Evolutionary conservation across 2,329 filamentous ascomycete species (phyloP).

Genomic region (Amphichorda felina): DNA sequence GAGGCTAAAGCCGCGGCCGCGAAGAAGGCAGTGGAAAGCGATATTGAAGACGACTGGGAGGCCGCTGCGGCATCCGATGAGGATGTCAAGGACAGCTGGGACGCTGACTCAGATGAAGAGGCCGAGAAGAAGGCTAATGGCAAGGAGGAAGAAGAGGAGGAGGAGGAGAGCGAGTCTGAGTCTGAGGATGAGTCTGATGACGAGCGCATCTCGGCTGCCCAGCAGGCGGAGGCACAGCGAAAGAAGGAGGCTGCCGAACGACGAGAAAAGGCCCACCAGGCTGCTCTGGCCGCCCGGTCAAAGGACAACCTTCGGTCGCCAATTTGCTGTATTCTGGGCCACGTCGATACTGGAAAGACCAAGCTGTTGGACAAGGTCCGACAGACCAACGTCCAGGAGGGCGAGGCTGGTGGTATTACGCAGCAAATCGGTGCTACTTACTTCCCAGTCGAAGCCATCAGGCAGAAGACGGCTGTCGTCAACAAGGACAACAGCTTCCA

Average conservation of each 20-base stretch:
- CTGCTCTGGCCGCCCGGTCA: slow-evolving; percentile 79
- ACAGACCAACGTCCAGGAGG: slow-evolving; percentile 97
- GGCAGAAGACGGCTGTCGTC: slow-evolving; percentile 85
- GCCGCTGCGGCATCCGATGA: slow-evolving; percentile 66
- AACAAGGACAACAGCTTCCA: slow-evolving; percentile 85
- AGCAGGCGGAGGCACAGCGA: slow-evolving; percentile 60
- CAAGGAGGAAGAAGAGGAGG: slow-evolving; percentile 18
- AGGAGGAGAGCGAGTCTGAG: slow-evolving; percentile 33
- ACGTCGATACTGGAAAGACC: slow-evolving; percentile 99
- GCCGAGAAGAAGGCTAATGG: slow-evolving; percentile 25
- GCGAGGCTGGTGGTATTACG: slow-evolving; percentile 97
- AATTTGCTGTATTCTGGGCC: slow-evolving; percentile 98
- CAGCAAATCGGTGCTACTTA: slow-evolving; percentile 99
- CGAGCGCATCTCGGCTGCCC: slow-evolving; percentile 53
- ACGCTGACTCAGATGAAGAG: slow-evolving; percentile 71
- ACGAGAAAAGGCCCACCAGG: slow-evolving; percentile 81
- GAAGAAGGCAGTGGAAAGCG: slow-evolving; percentile 44
- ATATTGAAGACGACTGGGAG: slow-evolving; percentile 79
- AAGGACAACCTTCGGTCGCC: slow-evolving; percentile 92
- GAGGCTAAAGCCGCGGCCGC: slow-evolving; percentile 41
- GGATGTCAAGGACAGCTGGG: slow-evolving; percentile 89
- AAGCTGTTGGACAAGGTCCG: slow-evolving; percentile 97
- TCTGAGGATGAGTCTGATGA: slow-evolving; percentile 14
- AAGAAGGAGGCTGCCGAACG: slow-evolving; percentile 86
- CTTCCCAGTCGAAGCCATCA: slow-evolving; percentile 89